phyloP scores from a whole-genome alignment of 306 rosid genomes.

The Pachyrhizus erosus region DNA sequence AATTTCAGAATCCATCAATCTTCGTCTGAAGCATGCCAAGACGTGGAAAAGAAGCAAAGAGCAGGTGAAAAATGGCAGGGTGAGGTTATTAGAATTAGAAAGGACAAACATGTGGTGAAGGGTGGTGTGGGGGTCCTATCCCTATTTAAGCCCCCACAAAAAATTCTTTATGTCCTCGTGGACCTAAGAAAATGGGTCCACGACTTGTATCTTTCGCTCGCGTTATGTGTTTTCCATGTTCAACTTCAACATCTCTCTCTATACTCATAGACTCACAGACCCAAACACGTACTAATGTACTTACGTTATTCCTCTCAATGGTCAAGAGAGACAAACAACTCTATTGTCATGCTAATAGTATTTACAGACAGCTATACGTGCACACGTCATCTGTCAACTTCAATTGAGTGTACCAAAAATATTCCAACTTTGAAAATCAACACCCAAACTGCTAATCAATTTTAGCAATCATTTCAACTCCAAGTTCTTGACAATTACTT shows the following conservation, averaged over 20 bases:
- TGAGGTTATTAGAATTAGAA: no score
- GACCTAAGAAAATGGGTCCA: slow-evolving; percentile 42
- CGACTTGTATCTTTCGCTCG: slow-evolving; percentile 23
- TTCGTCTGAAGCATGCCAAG: slow-evolving; percentile 50
- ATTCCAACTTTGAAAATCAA: slow-evolving; percentile 34
- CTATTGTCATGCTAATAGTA: slow-evolving; percentile 40
- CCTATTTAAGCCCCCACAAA: slow-evolving; percentile 56
- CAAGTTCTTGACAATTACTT: slow-evolving; percentile 23
- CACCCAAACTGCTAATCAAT: not conserved
- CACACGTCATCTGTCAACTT: slow-evolving; percentile 47
- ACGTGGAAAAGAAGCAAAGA: slow-evolving; percentile 86
- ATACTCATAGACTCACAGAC: slow-evolving; percentile 1
- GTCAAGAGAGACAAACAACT: slow-evolving; percentile 51
- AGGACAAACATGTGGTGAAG: slow-evolving; percentile 62
- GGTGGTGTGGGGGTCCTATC: slow-evolving; percentile 48
- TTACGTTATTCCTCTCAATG: slow-evolving; percentile 39
- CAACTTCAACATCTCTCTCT: slow-evolving; percentile 1
- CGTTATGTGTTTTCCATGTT: slow-evolving; percentile 38
- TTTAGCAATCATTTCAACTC: not conserved
- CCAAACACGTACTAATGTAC: slow-evolving; percentile 40
- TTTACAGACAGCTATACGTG: slow-evolving; percentile 51
- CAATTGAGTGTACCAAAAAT: slow-evolving; percentile 48
- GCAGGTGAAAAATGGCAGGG: slow-evolving; percentile 64
- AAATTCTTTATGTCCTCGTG: slow-evolving; percentile 52
- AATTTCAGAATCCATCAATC: slow-evolving; percentile 71